Conservation (phyloP, 163 green algal species). For the Trebouxia gelatinosa region DNA sequence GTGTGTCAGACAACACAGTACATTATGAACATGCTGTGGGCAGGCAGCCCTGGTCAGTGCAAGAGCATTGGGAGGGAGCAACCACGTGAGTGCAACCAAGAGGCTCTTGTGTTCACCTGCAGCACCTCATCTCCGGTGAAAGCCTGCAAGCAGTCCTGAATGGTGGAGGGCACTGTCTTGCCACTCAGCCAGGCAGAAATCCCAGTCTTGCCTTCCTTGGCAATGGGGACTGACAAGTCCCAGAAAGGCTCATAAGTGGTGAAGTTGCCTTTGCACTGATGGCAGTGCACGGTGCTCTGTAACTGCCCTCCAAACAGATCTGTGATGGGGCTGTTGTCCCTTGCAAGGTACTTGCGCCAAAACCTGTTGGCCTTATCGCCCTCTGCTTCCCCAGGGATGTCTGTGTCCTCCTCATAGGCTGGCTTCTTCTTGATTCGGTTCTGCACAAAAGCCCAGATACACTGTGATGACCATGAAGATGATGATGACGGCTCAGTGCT, state of each 20-base stretch:
- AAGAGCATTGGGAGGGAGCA: background rate
- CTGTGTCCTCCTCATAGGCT: conserved; percentile 30
- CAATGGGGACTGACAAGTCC: conserved; percentile 56
- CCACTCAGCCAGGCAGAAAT: conserved; percentile 36
- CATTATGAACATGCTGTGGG: background rate
- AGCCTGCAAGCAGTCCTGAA: conserved; percentile 58
- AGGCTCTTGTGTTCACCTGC: conserved; percentile 32
- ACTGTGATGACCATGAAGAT: too few relatives aligned
- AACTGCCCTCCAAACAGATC: conserved; percentile 63
- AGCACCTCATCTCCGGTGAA: conserved; percentile 60
- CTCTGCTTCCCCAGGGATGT: conserved; percentile 36
- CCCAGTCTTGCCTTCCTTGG: conserved; percentile 34
- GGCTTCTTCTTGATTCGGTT: conserved; percentile 35
- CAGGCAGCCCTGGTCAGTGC: background rate
- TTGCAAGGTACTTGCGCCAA: conserved; percentile 45
- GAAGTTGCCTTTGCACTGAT: conserved; percentile 33
- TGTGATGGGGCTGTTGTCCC: conserved; percentile 44
- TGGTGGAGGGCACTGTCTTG: conserved; percentile 35
- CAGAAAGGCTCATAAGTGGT: conserved; percentile 63
- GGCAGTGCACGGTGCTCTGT: conserved; percentile 45
- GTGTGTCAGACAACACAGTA: background rate
- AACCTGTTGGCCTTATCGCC: conserved; percentile 49
- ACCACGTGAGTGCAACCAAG: background rate
- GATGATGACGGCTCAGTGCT: too few relatives aligned
- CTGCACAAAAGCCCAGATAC: too few relatives aligned